Conservation (phyloP, 768 basidiomycete species). For the Rhodotorula babjevae region DNA sequence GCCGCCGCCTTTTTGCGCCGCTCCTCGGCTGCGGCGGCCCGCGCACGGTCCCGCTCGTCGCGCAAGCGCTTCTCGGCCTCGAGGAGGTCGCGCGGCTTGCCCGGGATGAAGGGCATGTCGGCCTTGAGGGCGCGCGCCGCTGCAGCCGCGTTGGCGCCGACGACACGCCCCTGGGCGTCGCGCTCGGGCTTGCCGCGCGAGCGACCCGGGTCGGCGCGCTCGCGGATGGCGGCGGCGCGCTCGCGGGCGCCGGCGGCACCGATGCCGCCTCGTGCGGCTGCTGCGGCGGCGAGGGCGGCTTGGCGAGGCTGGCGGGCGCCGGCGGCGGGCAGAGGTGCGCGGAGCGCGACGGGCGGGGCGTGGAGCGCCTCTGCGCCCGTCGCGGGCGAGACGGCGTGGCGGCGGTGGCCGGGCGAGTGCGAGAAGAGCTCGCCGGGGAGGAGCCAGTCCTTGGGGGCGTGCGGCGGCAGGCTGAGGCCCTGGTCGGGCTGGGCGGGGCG, state of each 20-base stretch:
- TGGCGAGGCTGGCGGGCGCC: too few species aligned
- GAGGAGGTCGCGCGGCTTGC: slow-evolving; percentile 17
- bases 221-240: neutral
- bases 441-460: slow-evolving; percentile 11
- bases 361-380: neutral
- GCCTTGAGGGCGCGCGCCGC: slow-evolving; percentile 14
- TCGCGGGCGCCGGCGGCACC: neutral
- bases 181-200: neutral
- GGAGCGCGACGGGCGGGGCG: neutral
- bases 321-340: neutral
- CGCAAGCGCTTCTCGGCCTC: neutral
- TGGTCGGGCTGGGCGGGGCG: neutral
- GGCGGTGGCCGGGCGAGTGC: neutral
- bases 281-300: too few species aligned
- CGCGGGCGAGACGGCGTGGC: neutral
- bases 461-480: slow-evolving; percentile 2
- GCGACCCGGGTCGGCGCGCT: neutral
- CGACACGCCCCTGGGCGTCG: neutral
- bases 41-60: neutral
- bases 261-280: neutral
- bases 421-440: slow-evolving; percentile 22
- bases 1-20: neutral
- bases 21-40: neutral
- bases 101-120: slow-evolving; percentile 12
- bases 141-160: slow-evolving; percentile 22